Base-by-base conservation (phyloP, 495 filamentous ascomycete genomes). In the Pseudotulostoma volvatum region DNA sequence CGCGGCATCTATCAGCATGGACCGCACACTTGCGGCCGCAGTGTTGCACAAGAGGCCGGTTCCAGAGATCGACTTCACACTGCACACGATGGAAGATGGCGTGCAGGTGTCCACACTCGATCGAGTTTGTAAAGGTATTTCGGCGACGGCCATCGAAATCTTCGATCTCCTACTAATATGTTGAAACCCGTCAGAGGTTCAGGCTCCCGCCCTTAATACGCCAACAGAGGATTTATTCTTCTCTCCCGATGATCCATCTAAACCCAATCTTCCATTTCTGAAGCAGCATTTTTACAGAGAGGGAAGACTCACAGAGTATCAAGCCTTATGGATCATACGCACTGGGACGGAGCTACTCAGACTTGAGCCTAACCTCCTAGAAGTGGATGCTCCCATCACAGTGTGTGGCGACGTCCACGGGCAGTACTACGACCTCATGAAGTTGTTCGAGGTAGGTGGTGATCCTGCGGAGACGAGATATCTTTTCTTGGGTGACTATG, bases 371-470 rank as follows among this genome's bases (percentile, higher is more conserved):
- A 97, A 95, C 57, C 67, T 97, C 35, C 73, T 97, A 43, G 90
- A 97, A 67, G 96, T 97, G 90, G 90, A 97, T 64, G 90, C 90
- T 20, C 90, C 90, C 18, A 97, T 97, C 56, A 97, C 90, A n/a
- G 90, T 97, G 25, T 97, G 90, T 53, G 90, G 90, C 51, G 90
- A 97, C 53, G 86, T 97, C 38, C 90, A 97, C 60, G 90, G 90
- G 40, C 90, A 97, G 63, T 97, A 94, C 60, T 96, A 93, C 52
- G 90, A 97, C 62, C 60, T 97, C 56, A 97, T 97, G 90, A 97
- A 97, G 67, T 71, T 97, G 16, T 97, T 97, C 57, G 90, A 97
- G 57, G 90, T 97, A 36, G 90, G 90, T 45, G 90, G 90, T 42
- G 92, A 97, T 54, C 90, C 90, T 18, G 78, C 87, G 32, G 90